Evolutionary conservation across 257 asterid genomes (phyloP), one percentile per base, ranked within the genome.

Genomic region (Eucommia ulmoides): DNA sequence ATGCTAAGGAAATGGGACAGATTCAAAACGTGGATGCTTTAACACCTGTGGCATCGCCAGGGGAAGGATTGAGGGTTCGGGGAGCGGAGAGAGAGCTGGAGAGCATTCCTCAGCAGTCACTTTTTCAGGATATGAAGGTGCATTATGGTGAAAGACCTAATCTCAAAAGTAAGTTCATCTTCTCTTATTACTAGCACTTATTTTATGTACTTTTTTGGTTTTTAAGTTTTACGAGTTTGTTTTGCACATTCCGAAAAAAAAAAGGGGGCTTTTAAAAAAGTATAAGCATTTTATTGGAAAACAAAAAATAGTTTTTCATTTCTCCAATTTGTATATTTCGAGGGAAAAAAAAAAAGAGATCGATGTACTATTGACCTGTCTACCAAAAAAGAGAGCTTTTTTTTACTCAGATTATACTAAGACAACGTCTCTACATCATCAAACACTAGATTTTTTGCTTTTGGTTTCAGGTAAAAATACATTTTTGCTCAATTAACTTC

Each of bases 71-170:
- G 10, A 45, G 63, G 18, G 54, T 50, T 42, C 68, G 51, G 47
- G 74, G 54, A 11, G 72, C 53, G 19, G 85, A 71, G 22, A 51
- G 62, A 45, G 98, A 91, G 52, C 23, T 86, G 59, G 98, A 91
- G 52, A 86, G 93, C 77, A 72, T 82, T 35, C 96, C 96, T 2
- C 56, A 73, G 45, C 74, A 75, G 45, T 69, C 93, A 14, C 59
- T 68, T 44, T 45, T 59, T 63, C 64, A 75, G 57, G 71, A 89
- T 22, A 63, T 61, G 67, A 75, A 75, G 57, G 80, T 80, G 54
- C 82, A 81, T 26, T 86, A 80, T 66, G 96, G 89, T 50, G 73
- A 38, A 19, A 77, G 98, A 67, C 99, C 99, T 18, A 64, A 91
- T 53, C 74, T 86, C 61, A 61, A 77, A 71, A 70, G 98, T 91